Base-by-base conservation (phyloP, 129 eudicot species). In the Pittosporum tobira region DNA sequence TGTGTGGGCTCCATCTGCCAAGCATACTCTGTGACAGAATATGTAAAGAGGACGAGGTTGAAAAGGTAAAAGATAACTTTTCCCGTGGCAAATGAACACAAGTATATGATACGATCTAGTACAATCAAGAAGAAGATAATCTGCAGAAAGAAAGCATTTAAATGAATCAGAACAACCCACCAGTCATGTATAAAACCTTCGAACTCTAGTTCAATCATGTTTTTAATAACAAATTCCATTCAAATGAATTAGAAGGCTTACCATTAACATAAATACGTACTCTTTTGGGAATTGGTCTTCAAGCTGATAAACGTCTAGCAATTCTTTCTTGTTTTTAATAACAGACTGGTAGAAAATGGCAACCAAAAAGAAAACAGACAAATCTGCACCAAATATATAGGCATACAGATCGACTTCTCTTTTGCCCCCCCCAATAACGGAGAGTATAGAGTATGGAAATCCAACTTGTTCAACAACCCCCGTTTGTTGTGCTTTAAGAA, bases 211-310 rank as follows among this genome's bases (percentile, higher is more conserved):
- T n/a, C n/a, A n/a, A n/a, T n/a, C n/a, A n/a, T n/a, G n/a, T n/a
- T n/a, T n/a, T n/a, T n/a, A n/a, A n/a, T n/a, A n/a, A n/a, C n/a
- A n/a, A n/a, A n/a, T n/a, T n/a, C n/a, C n/a, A n/a, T n/a, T n/a
- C n/a, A n/a, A n/a, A n/a, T n/a, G n/a, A n/a, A n/a, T n/a, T n/a
- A 31, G 28, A 19, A 30, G 48, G 69, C 88, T 65, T 83, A 82
- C 99, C 96, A 93, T 87, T 48, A 93, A 73, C 65, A 84, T 79
- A 67, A 84, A 87, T 20, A 93, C 99, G 47, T 69, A 93, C 77
- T 93, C 96, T 75, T 84, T 93, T 1, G 99, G 99, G 58, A 93
- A 84, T 62, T 93, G 99, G 71, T 93, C 99, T 80, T 93, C 99
- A 62, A 93, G 93, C 79, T 93, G 99, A 77, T 87, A 93, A 70